Percentiles rank a stretch among this genome's conserved stretches.
Conservation (phyloP, 2,329 filamentous ascomycete genomes). For the Zasmidium cellare region DNA sequence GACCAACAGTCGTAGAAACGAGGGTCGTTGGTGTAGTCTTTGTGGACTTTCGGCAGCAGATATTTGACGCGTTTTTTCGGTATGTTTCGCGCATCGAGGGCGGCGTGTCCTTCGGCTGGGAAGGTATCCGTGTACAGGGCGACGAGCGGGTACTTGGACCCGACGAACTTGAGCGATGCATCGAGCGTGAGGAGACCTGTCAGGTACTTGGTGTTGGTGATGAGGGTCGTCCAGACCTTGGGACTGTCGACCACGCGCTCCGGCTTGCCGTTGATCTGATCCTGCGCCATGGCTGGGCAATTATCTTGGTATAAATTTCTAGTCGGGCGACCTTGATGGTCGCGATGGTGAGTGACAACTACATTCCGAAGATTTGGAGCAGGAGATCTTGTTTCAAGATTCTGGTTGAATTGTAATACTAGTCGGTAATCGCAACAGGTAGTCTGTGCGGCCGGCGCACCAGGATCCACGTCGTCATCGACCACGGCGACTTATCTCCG, state of each 20-base stretch:
- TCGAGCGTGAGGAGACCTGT: constrained; percentile 79
- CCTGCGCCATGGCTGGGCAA: background rate
- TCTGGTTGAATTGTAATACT: background rate
- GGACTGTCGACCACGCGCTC: constrained; percentile 33
- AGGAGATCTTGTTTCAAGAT: background rate
- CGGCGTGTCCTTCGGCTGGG: constrained; percentile 65
- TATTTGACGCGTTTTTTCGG: constrained; percentile 69
- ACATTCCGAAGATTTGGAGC: constrained; percentile 7
- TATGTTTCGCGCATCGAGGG: constrained; percentile 69
- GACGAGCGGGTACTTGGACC: constrained; percentile 73
- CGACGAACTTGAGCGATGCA: constrained; percentile 66
- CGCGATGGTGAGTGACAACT: constrained; percentile 4
- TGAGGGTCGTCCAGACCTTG: constrained; percentile 81
- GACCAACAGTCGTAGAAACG: constrained; percentile 91
- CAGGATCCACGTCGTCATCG: constrained; percentile 3
- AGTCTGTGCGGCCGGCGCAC: background rate
- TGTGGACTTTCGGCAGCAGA: constrained; percentile 64
- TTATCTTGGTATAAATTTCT: background rate
- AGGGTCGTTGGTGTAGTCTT: constrained; percentile 73
- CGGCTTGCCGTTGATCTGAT: constrained; percentile 23
- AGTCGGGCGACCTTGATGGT: constrained; percentile 14
- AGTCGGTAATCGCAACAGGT: background rate
- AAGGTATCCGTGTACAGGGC: constrained; percentile 81
- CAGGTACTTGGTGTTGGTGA: constrained; percentile 82
- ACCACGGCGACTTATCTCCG: background rate